Base-by-base conservation (phyloP, 1,139 yeast genomes). In the Zygotorulaspora mrakii region DNA sequence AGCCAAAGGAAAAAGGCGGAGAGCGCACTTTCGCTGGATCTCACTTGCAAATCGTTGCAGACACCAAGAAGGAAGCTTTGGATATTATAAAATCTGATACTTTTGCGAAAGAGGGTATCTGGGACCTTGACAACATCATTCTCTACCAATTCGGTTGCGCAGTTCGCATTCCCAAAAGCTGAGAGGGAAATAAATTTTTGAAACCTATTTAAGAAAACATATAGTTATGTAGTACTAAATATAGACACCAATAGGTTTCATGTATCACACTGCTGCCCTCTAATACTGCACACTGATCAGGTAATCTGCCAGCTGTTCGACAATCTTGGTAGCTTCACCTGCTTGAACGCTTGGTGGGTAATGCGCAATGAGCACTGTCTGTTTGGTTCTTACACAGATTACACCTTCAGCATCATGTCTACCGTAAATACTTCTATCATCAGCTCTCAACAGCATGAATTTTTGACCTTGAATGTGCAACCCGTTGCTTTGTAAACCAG, bases 241-340 rank as follows among this genome's bases (percentile, higher is more conserved):
- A n/a, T n/a, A n/a, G n/a, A n/a, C n/a, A n/a, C n/a, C n/a, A n/a
- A n/a, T n/a, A n/a, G n/a, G n/a, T n/a, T n/a, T n/a, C n/a, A n/a
- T n/a, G n/a, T n/a, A n/a, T n/a, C n/a, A n/a, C n/a, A n/a, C n/a
- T n/a, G n/a, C n/a, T 26, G 17, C 17, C 37, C 25, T 22, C 58
- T 74, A 89, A 66, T 85, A 89, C 45, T 87, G 86, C 43, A 82
- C 91, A 57, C 88, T 70, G 61, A 89, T 87, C 68, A 91, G 76
- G 63, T 91, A 89, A 64, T 89, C 97, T 32, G 95, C 97, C 69
- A 91, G 76, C 62, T 87, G 89, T 66, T 91, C 98, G 42, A 89
- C 96, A 50, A 88, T 82, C 55, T 84, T 77, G 48, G 96, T 84
- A 43, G 98, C 98, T 61, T 86, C 96, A 53, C 95, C 96, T 22